phyloP scores from a whole-genome alignment of 2,329 filamentous ascomycete genomes.

The Chaetomiaceae sp. region DNA sequence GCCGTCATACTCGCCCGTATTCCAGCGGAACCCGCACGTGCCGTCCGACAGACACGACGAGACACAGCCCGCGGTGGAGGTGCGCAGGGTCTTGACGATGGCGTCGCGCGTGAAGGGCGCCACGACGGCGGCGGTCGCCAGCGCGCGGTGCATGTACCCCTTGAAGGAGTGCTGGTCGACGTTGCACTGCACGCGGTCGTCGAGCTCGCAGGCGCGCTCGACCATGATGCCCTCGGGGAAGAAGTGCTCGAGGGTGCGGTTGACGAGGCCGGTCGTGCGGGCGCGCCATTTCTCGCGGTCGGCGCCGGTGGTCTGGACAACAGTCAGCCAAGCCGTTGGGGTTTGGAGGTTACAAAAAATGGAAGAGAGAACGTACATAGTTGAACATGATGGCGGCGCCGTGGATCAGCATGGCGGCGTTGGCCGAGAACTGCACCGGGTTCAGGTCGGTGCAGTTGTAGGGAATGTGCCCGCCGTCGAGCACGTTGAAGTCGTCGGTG shows the following conservation, averaged over 20 bases:
- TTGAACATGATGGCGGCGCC: conserved; percentile 65
- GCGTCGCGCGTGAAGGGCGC: conserved; percentile 8
- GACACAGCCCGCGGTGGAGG: conserved; percentile 46
- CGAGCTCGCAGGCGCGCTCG: conserved; percentile 51
- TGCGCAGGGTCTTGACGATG: conserved; percentile 42
- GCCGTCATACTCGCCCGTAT: conserved; percentile 41
- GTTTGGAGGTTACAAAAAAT: too few relatives aligned
- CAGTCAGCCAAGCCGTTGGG: not conserved
- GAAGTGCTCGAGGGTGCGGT: conserved; percentile 33
- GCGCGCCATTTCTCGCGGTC: conserved; percentile 45
- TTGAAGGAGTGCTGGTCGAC: conserved; percentile 58
- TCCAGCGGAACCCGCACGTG: conserved; percentile 50
- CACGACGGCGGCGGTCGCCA: conserved; percentile 40
- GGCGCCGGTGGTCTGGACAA: conserved; percentile 39
- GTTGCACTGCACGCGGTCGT: conserved; percentile 46
- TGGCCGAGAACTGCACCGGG: conserved; percentile 57
- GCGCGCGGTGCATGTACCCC: conserved; percentile 48
- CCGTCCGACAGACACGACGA: conserved; percentile 43
- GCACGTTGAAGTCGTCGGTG: conserved; percentile 53
- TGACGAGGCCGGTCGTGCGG: conserved; percentile 46
- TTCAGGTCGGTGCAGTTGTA: conserved; percentile 53
- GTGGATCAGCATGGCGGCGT: conserved; percentile 53
- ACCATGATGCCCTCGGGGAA: conserved; percentile 38
- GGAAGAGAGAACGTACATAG: conserved; percentile 34
- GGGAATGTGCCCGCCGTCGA: conserved; percentile 51